Base-by-base conservation (phyloP, 1,284 basidiomycete genomes). In the Amylostereum areolatum region DNA sequence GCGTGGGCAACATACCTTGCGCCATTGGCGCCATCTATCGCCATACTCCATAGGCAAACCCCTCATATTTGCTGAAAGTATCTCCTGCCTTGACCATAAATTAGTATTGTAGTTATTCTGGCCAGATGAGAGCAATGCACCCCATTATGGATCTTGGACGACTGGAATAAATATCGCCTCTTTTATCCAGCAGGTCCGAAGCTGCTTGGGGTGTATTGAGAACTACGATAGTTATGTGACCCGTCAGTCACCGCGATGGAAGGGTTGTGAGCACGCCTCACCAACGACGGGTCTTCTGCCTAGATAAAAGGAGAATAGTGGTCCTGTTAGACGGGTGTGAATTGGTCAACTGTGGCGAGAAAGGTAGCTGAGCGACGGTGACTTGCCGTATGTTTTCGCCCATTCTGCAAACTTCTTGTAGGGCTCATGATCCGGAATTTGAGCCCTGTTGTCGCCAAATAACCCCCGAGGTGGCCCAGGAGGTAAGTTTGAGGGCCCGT, bases 81-180 rank as follows among this genome's bases (percentile, higher is more conserved):
- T 43, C 28, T 43, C 41, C 41, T 43, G 41, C 9, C 34, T 35
- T 9, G 8, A n/a, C 34, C 34, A n/a, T 8, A 9, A n/a, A 9
- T 35, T 8, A 35, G n/a, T n/a, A n/a, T n/a, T 9, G 9, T n/a
- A n/a, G n/a, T 9, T n/a, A n/a, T n/a, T 35, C 8, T n/a, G 2
- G 9, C 8, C 8, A n/a, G 9, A 35, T 9, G 34, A 35, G 8
- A 35, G 9, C 34, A n/a, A n/a, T n/a, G 34, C 34, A 35, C 41
- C 41, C 41, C 41, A 43, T 43, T 5, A 43, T 43, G 27, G 27
- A 28, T 28, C 41, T 25, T n/a, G 41, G 41, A 12, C 41, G 41
- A n/a, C 41, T 43, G 4, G 45, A 47, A 47, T 50, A 50, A 5
- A 35, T 50, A 9, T 45, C 49, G 18, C 32, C 31, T 11, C 49